A percentile compares a stretch with the other conserved stretches of the same genome.
These are phyloP conservation scores for Berberis thunbergii DNA, from an alignment of 164 flowering plant genomes.

Conservation along the genomic window DNA sequence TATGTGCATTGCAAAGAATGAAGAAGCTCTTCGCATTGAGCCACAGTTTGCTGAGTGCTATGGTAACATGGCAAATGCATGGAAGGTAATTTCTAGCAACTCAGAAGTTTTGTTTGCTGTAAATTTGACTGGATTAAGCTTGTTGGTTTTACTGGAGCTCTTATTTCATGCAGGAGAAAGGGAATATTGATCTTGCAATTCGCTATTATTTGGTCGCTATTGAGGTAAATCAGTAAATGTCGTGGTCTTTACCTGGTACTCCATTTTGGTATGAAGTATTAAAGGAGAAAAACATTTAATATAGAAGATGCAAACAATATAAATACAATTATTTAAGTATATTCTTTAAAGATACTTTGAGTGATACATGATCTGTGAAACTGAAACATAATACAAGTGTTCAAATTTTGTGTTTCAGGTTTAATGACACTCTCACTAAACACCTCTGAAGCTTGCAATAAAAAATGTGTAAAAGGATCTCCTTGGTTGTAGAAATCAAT, in stretches of 20 bases:
- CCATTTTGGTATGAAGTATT: not conserved
- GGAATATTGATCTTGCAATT: constrained; percentile 85
- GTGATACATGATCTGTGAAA: no score
- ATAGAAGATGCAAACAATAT: no score
- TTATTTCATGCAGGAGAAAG: constrained; percentile 63
- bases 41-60: constrained; percentile 93
- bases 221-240: constrained; percentile 51
- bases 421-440: no score
- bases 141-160: not conserved
- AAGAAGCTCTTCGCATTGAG: constrained; percentile 81
- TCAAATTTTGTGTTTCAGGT: no score
- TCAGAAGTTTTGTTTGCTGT: not conserved
- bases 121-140: not conserved
- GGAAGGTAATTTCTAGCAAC: constrained; percentile 57
- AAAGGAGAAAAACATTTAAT: not conserved
- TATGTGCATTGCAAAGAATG: constrained; percentile 81
- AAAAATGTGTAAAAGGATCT: no score
- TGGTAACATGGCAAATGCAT: constrained; percentile 99
- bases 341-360: no score
- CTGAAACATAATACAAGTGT: no score
- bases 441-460: no score
- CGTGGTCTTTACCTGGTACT: not conserved
- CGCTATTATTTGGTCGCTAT: constrained; percentile 85
- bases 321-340: no score
- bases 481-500: no score